These are phyloP conservation scores for Byssochlamys sp. DNA, from an alignment of 2,329 filamentous ascomycete genomes.

Conservation along the genomic window DNA sequence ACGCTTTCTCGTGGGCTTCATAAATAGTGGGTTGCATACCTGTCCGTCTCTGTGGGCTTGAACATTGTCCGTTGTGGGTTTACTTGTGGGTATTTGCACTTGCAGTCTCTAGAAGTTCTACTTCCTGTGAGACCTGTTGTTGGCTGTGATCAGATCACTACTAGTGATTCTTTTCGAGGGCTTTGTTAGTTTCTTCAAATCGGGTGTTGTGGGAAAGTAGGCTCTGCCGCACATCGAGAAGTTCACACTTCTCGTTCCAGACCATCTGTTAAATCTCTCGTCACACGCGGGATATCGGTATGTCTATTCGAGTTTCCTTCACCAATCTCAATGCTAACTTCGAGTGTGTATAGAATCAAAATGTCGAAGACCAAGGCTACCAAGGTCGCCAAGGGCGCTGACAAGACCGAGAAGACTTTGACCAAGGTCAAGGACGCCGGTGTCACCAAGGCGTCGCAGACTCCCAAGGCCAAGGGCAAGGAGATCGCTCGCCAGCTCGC, in stretches of 20 bases:
- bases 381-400: constrained; percentile 23
- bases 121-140: constrained; percentile 11
- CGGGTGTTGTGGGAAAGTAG: constrained; percentile 29
- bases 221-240: constrained; percentile 24
- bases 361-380: constrained; percentile 39
- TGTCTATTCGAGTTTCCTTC: neutral
- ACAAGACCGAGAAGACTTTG: constrained; percentile 36
- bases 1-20: constrained; percentile 32
- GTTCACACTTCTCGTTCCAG: neutral
- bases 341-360: constrained; percentile 16
- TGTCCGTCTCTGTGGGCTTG: constrained; percentile 37
- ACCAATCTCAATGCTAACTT: neutral
- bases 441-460: constrained; percentile 37
- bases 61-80: constrained; percentile 32
- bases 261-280: neutral
- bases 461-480: constrained; percentile 38
- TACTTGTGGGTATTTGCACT: constrained; percentile 29
- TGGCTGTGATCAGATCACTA: constrained; percentile 24
- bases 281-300: neutral
- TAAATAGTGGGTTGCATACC: constrained; percentile 31
- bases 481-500: constrained; percentile 33
- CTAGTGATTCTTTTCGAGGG: constrained; percentile 21
- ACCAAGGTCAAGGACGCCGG: constrained; percentile 40
- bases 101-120: constrained; percentile 11
- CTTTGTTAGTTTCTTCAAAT: constrained; percentile 16